Percentiles rank a stretch among this genome's conserved stretches.
Conservation (phyloP, 805 yeast species). For the Sugiyamaella chiloensis region DNA sequence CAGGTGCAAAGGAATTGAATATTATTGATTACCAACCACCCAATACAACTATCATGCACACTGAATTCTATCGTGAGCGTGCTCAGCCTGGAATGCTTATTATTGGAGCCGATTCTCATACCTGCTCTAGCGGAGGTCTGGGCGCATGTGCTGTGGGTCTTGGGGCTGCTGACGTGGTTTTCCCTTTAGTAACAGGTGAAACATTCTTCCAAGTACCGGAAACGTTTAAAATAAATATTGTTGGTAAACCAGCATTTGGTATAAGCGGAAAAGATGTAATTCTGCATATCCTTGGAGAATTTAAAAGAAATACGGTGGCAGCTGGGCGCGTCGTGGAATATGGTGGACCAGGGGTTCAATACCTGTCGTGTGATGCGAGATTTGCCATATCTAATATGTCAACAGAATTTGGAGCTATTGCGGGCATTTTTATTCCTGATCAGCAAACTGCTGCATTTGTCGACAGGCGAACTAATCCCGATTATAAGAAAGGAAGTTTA, state of each 20-base stretch:
- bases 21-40: constrained; percentile 15
- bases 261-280: constrained; percentile 16
- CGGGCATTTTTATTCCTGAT: constrained; percentile 15
- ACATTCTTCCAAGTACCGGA: constrained; percentile 18
- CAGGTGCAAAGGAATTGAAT: constrained; percentile 15
- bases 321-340: constrained; percentile 30
- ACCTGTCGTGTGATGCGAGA: constrained; percentile 32
- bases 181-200: constrained; percentile 17
- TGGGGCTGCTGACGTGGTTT: constrained; percentile 16
- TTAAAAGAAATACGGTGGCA: constrained; percentile 16
- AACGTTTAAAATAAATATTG: constrained; percentile 11
- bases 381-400: constrained; percentile 19
- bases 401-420: constrained; percentile 17
- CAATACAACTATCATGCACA: constrained; percentile 17
- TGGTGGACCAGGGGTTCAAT: constrained; percentile 29
- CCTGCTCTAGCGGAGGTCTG: constrained; percentile 16
- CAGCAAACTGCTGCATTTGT: constrained; percentile 17
- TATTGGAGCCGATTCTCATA: constrained; percentile 18
- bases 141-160: constrained; percentile 16
- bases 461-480: constrained; percentile 8
- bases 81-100: constrained; percentile 18
- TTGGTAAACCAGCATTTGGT: constrained; percentile 16
- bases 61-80: constrained; percentile 17
- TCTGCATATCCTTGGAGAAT: constrained; percentile 11
- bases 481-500: background rate